These are phyloP conservation scores for Sporisorium iseilematis-ciliati DNA, from an alignment of 1,284 basidiomycete species.

Conservation along the genomic window DNA sequence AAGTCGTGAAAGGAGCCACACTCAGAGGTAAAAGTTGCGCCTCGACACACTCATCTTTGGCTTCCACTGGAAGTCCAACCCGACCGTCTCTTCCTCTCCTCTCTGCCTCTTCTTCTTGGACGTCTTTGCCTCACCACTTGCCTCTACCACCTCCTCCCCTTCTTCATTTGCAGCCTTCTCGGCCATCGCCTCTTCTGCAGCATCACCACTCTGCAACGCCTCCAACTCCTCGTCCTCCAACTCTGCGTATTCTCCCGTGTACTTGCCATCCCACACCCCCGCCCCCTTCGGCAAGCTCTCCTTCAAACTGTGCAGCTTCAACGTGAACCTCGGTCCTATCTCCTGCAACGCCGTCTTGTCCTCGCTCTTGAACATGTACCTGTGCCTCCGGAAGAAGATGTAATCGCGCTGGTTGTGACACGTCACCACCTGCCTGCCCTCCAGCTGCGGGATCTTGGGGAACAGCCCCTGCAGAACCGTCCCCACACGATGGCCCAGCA, in stretches of 20 bases:
- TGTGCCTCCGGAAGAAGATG: conserved; percentile 95
- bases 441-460: conserved; percentile 93
- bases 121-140: neutral
- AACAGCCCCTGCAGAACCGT: conserved; percentile 95
- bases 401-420: conserved; percentile 98
- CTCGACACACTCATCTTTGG: conserved; percentile 64
- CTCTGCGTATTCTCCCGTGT: conserved; percentile 62
- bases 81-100: conserved; percentile 55
- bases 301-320: conserved; percentile 90
- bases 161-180: neutral
- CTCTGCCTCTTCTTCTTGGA: conserved; percentile 35
- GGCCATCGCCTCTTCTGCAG: conserved; percentile 10
- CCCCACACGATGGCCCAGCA: conserved; percentile 91
- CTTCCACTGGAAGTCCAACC: conserved; percentile 66
- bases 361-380: conserved; percentile 88
- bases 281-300: conserved; percentile 81
- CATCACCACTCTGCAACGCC: conserved; percentile 26
- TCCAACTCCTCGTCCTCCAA: conserved; percentile 59
- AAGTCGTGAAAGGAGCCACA: neutral
- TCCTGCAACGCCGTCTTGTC: conserved; percentile 91
- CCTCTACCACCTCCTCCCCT: neutral
- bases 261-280: conserved; percentile 76
- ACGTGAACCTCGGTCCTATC: conserved; percentile 96
- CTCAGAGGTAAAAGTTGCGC: conserved; percentile 60
- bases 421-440: conserved; percentile 96